phyloP scores from a whole-genome alignment of 768 basidiomycete species.

The Scleroderma citrinum region DNA sequence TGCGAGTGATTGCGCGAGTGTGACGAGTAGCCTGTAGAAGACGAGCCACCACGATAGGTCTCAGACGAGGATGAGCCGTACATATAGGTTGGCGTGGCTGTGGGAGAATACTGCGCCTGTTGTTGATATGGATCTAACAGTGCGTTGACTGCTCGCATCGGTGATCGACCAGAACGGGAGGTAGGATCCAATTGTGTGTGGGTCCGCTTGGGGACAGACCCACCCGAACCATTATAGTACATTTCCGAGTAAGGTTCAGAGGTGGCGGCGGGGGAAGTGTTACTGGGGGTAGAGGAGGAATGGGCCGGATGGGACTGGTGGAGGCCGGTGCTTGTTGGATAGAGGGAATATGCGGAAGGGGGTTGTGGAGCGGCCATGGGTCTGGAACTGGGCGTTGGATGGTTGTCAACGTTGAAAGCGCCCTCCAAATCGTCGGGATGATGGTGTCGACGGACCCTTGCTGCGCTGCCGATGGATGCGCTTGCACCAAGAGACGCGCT shows the following conservation, averaged over 20 bases:
- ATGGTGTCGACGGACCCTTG: conserved; percentile 59
- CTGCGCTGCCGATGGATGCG: conserved; percentile 33
- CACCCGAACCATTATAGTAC: conserved; percentile 50
- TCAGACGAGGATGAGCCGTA: conserved; percentile 33
- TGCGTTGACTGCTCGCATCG: conserved; percentile 49
- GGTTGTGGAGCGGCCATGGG: conserved; percentile 30
- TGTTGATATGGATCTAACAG: conserved; percentile 69
- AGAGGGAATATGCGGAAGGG: conserved; percentile 43
- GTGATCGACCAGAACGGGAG: conserved; percentile 51
- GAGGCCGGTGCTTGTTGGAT: conserved; percentile 53
- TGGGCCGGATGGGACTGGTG: conserved; percentile 42
- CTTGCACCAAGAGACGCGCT: conserved; percentile 59
- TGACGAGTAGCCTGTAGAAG: conserved; percentile 47
- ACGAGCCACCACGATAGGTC: conserved; percentile 35
- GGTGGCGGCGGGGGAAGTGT: conserved; percentile 26
- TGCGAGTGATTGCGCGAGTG: conserved; percentile 57
- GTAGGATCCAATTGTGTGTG: conserved; percentile 51
- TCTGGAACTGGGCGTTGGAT: conserved; percentile 14
- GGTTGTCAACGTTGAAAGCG: conserved; percentile 35
- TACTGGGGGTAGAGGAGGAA: conserved; percentile 28
- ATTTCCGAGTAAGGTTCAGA: conserved; percentile 51
- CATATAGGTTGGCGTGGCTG: conserved; percentile 42
- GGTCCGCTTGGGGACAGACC: conserved; percentile 49
- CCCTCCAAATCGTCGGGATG: conserved; percentile 64
- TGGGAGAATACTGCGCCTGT: conserved; percentile 57